Evolutionary conservation across 1,139 yeast species (phyloP).

Genomic region (Saccharomyces hybrid): DNA sequence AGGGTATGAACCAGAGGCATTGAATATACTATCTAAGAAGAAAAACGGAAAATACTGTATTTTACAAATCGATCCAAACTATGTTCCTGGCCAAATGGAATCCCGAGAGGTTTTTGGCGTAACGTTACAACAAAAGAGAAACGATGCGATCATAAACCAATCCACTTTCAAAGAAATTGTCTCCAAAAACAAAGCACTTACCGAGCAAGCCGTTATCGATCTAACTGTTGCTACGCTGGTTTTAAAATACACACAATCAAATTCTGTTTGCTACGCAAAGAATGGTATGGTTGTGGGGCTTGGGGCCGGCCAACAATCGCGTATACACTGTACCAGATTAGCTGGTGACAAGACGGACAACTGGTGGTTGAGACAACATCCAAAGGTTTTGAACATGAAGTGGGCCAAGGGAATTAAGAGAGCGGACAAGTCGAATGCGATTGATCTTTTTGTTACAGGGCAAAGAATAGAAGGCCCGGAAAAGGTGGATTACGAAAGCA

Average conservation of each 20-base stretch:
- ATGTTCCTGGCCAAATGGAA: constrained; percentile 72
- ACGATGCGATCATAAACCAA: constrained; percentile 90
- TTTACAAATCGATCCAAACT: constrained; percentile 92
- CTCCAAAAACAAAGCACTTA: constrained; percentile 74
- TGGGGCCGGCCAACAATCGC: constrained; percentile 99
- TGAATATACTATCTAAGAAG: constrained; percentile 80
- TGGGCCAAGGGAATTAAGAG: constrained; percentile 99
- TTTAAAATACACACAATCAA: constrained; percentile 93
- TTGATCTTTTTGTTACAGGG: constrained; percentile 83
- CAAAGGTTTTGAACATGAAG: constrained; percentile 81
- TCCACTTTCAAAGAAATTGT: constrained; percentile 87
- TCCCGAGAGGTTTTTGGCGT: constrained; percentile 95
- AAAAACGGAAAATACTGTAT: constrained; percentile 97
- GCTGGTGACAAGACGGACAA: constrained; percentile 99
- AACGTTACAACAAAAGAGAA: constrained; percentile 91
- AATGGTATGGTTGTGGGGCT: constrained; percentile 98
- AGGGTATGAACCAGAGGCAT: constrained; percentile 87
- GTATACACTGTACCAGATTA: constrained; percentile 97
- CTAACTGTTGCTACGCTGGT: constrained; percentile 96
- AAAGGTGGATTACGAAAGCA: constrained; percentile 82
- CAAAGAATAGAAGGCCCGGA: constrained; percentile 94
- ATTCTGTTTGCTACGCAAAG: constrained; percentile 96
- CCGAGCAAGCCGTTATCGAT: constrained; percentile 89
- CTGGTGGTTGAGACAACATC: constrained; percentile 99
- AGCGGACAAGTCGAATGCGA: constrained; percentile 97